Percentiles rank a stretch among this genome's conserved stretches.
These are phyloP conservation scores for Graphium sp. DNA, from an alignment of 2,329 filamentous ascomycete genomes.

Conservation along the genomic window DNA sequence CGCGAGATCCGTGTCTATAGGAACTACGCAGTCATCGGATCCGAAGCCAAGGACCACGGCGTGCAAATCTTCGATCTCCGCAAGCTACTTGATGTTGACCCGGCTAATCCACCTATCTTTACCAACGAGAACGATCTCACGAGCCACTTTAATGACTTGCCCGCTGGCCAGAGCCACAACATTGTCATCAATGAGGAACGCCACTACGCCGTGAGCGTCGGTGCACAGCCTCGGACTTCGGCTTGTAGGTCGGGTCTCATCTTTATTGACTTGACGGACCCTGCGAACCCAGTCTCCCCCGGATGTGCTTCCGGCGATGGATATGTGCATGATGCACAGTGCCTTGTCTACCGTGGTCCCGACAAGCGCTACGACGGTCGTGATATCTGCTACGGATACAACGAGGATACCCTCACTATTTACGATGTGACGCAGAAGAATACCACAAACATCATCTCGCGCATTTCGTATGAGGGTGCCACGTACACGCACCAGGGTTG, in stretches of 20 bases:
- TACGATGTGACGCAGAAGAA: constrained; percentile 34
- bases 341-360: constrained; percentile 34
- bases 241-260: constrained; percentile 32
- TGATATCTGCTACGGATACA: constrained; percentile 40
- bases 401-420: constrained; percentile 33
- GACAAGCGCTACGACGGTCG: constrained; percentile 25
- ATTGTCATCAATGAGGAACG: constrained; percentile 20
- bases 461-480: constrained; percentile 36
- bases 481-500: constrained; percentile 42
- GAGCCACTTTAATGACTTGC: constrained; percentile 13
- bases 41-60: constrained; percentile 27
- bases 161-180: constrained; percentile 7
- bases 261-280: constrained; percentile 39
- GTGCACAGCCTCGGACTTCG: constrained; percentile 19
- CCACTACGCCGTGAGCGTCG: constrained; percentile 26
- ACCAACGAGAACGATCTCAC: constrained; percentile 12
- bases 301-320: constrained; percentile 37
- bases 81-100: constrained; percentile 27
- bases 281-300: constrained; percentile 30
- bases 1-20: constrained; percentile 17
- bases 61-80: constrained; percentile 47
- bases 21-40: constrained; percentile 15
- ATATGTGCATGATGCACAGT: constrained; percentile 45
- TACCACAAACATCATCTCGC: constrained; percentile 26
- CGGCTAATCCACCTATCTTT: constrained; percentile 16